phyloP scores from a whole-genome alignment of 2,329 filamentous ascomycete species.

The Diaporthe longicolla region DNA sequence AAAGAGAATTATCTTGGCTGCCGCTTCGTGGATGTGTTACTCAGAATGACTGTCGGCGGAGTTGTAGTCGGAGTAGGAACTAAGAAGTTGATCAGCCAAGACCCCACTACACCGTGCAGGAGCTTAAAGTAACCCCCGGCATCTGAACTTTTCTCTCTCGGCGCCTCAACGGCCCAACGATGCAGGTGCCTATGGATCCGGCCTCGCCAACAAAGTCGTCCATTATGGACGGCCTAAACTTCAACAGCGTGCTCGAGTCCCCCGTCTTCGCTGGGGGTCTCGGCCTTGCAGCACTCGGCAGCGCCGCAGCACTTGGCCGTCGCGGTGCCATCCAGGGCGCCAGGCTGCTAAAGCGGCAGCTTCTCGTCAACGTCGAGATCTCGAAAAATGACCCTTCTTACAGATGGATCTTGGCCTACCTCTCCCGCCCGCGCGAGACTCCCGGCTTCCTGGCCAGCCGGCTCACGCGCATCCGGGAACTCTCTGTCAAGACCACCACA shows the following conservation, averaged over 20 bases:
- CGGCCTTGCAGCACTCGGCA: slow-evolving; percentile 90
- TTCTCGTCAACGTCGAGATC: slow-evolving; percentile 96
- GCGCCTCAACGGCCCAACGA: slow-evolving; percentile 31
- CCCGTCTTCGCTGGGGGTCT: slow-evolving; percentile 81
- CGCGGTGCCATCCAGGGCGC: slow-evolving; percentile 80
- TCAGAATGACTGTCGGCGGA: too few species aligned
- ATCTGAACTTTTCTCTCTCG: slow-evolving; percentile 19
- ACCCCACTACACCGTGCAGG: slow-evolving; percentile 38
- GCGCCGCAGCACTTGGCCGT: slow-evolving; percentile 84
- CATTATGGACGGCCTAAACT: slow-evolving; percentile 54
- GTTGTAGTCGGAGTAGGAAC: not conserved
- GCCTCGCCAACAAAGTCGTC: slow-evolving; percentile 39
- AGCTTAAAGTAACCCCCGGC: slow-evolving; percentile 18
- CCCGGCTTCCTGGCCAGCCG: slow-evolving; percentile 71
- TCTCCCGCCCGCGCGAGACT: slow-evolving; percentile 83
- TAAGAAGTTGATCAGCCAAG: slow-evolving; percentile 35
- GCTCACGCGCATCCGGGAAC: slow-evolving; percentile 72
- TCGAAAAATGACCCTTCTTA: slow-evolving; percentile 94
- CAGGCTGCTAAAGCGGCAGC: slow-evolving; percentile 82
- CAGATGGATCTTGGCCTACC: slow-evolving; percentile 94
- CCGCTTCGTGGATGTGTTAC: not conserved
- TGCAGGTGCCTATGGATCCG: slow-evolving; percentile 44
- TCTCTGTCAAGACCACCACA: slow-evolving; percentile 68
- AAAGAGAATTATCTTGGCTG: not conserved
- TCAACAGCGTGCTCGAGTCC: slow-evolving; percentile 74